These are phyloP conservation scores for Saprolegnia parasitica DNA, from an alignment of 352 stramenopile genomes.

Conservation along the genomic window DNA sequence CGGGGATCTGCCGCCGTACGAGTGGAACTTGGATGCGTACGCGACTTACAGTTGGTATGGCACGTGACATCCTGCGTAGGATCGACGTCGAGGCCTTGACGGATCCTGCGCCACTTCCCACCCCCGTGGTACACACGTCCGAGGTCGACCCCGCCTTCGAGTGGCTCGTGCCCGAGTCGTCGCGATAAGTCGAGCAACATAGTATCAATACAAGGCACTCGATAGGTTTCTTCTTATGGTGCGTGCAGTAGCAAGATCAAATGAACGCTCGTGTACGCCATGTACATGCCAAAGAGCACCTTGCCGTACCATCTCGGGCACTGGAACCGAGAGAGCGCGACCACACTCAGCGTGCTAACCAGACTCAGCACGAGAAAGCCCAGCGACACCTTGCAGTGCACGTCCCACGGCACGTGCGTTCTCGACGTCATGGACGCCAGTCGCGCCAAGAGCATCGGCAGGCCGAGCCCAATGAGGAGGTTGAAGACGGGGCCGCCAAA, in stretches of 20 bases:
- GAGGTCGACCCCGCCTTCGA: slow-evolving; percentile 22
- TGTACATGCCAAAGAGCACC: slow-evolving; percentile 61
- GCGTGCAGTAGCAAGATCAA: slow-evolving; percentile 25
- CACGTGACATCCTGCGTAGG: too few relatives aligned
- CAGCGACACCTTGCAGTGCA: slow-evolving; percentile 70
- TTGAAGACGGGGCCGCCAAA: slow-evolving; percentile 83
- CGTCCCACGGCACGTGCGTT: slow-evolving; percentile 42
- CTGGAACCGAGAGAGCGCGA: slow-evolving; percentile 45
- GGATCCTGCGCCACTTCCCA: neutral
- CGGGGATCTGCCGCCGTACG: slow-evolving; percentile 33
- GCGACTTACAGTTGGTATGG: too few relatives aligned
- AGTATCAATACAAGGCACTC: neutral
- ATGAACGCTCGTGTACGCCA: slow-evolving; percentile 68
- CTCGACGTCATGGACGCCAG: slow-evolving; percentile 35
- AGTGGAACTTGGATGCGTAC: slow-evolving; percentile 67
- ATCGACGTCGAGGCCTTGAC: slow-evolving; percentile 2
- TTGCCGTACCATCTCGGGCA: slow-evolving; percentile 71
- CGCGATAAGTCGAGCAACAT: neutral
- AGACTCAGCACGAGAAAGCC: slow-evolving; percentile 61
- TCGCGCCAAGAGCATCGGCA: slow-evolving; percentile 63
- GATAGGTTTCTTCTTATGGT: neutral
- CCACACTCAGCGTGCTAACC: slow-evolving; percentile 46
- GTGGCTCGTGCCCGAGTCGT: slow-evolving; percentile 21
- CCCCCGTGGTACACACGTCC: neutral
- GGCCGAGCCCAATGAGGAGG: slow-evolving; percentile 67